Conservation (phyloP, 225 moss, liverwort and hornwort species). For the Neckera pumila region DNA sequence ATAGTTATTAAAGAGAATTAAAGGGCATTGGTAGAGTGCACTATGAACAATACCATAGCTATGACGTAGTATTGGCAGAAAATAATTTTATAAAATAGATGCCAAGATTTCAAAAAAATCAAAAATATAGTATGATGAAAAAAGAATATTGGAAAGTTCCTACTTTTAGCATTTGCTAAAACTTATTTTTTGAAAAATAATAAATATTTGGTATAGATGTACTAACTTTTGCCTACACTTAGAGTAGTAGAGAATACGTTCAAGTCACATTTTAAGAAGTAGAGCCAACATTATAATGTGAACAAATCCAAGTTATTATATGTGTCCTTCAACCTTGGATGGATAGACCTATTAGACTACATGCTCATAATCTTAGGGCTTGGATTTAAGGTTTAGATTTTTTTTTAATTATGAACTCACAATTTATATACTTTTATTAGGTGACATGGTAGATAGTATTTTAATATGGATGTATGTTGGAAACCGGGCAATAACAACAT, state of each 20-base stretch:
- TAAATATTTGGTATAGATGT: neutral
- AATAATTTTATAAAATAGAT: neutral
- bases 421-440: neutral
- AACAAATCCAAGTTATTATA: neutral
- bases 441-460: neutral
- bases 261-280: neutral
- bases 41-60: neutral
- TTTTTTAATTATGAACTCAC: neutral
- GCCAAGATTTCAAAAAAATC: neutral
- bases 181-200: too few species aligned
- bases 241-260: neutral
- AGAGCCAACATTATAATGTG: rapidly evolving
- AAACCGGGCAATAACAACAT: rapidly evolving
- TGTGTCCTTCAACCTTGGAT: rapidly evolving
- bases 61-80: neutral
- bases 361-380: neutral
- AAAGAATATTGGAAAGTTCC: rapidly evolving
- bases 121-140: neutral
- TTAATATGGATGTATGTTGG: neutral
- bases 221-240: rapidly evolving
- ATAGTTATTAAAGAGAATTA: neutral
- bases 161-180: neutral
- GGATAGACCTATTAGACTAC: rapidly evolving
- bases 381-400: neutral
- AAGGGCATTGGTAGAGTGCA: neutral